Conservation (phyloP, 805 yeast species). For the Dipodascus geniculatus region DNA sequence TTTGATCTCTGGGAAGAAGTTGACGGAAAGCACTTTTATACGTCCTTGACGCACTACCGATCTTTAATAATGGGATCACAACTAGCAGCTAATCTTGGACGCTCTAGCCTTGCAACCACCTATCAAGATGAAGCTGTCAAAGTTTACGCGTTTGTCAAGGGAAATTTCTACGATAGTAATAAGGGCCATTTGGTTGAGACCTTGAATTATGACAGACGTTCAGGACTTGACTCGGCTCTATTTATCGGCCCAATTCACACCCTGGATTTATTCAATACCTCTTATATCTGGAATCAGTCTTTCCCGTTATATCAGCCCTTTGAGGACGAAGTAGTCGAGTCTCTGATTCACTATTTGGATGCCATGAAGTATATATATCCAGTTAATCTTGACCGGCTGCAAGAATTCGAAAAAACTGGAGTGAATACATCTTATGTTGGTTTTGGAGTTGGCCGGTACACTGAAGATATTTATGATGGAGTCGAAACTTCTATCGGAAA, state of each 20-base stretch:
- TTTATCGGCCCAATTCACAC: slow-evolving; percentile 37
- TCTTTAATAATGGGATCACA: slow-evolving; percentile 49
- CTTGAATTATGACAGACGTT: slow-evolving; percentile 35
- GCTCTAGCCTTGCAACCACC: slow-evolving; percentile 10
- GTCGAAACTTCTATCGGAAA: slow-evolving; percentile 63
- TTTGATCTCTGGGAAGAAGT: slow-evolving; percentile 94
- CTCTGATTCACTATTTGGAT: slow-evolving; percentile 47
- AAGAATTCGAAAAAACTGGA: slow-evolving; percentile 7
- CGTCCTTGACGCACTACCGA: slow-evolving; percentile 60
- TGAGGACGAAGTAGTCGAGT: slow-evolving; percentile 20
- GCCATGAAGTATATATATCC: slow-evolving; percentile 73
- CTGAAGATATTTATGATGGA: slow-evolving; percentile 86
- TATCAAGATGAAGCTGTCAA: slow-evolving; percentile 4
- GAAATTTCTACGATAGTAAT: slow-evolving; percentile 12
- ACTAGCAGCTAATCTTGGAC: slow-evolving; percentile 23
- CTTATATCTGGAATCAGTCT: slow-evolving; percentile 5
- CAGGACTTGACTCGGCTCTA: slow-evolving; percentile 73
- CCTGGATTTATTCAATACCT: slow-evolving; percentile 4
- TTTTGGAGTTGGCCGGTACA: slow-evolving; percentile 80
- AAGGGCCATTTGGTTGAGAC: slow-evolving; percentile 59
- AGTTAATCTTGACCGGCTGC: slow-evolving; percentile 35
- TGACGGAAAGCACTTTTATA: slow-evolving; percentile 64
- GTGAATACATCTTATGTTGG: slow-evolving; percentile 26
- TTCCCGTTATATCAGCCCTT: slow-evolving; percentile 15
- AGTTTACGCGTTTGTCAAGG: slow-evolving; percentile 7